Conservation (phyloP, 371 early-diverging fungal species). For the Homolaphlyctis polyrhiza region DNA sequence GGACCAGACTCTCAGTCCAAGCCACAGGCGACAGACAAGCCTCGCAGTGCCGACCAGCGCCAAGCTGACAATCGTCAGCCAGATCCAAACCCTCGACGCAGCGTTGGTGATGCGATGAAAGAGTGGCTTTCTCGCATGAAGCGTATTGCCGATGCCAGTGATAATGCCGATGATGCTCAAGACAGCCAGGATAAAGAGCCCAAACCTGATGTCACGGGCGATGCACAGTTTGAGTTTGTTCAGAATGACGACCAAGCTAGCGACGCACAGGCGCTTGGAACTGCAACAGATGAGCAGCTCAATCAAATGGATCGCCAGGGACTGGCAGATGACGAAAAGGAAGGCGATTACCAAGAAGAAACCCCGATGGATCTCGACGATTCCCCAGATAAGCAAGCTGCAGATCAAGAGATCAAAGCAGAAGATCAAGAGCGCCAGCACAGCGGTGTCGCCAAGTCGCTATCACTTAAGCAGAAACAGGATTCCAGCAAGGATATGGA, state of each 20-base stretch:
- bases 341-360: conserved; percentile 34
- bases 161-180: conserved; percentile 11
- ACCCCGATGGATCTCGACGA: conserved; percentile 29
- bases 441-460: not conserved
- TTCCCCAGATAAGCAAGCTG: conserved; percentile 4
- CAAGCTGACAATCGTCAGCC: conserved; percentile 2
- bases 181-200: conserved; percentile 22
- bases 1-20: conserved; percentile 20
- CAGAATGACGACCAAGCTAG: conserved; percentile 46
- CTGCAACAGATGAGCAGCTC: conserved; percentile 69
- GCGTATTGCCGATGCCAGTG: conserved; percentile 46
- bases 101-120: conserved; percentile 83
- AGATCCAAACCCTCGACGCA: conserved; percentile 57
- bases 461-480: not conserved
- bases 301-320: conserved; percentile 52
- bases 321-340: conserved; percentile 48
- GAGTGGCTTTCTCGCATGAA: conserved; percentile 82
- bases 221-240: conserved; percentile 35
- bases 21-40: not conserved
- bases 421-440: not conserved
- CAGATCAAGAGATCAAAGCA: not conserved
- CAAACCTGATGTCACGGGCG: conserved; percentile 34
- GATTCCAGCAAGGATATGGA: conserved; percentile 16
- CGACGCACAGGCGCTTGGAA: conserved; percentile 72
- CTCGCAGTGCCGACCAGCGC: no score